Conservation (phyloP, 768 basidiomycete species). For the Lactifluus piperatus region DNA sequence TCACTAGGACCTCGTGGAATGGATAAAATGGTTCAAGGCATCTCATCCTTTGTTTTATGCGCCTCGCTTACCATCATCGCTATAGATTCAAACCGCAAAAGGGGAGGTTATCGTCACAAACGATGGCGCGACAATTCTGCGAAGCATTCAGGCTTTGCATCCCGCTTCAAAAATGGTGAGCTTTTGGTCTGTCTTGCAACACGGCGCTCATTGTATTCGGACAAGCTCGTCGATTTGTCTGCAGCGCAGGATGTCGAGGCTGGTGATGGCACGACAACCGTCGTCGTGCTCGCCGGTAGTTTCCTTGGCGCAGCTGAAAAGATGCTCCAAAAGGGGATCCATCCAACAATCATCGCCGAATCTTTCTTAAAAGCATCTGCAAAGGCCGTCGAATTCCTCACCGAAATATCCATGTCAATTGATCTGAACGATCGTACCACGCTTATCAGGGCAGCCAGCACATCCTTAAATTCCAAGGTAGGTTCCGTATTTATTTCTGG, state of each 20-base stretch:
- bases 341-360: conserved; percentile 95
- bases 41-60: neutral
- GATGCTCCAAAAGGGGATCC: conserved; percentile 93
- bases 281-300: conserved; percentile 93
- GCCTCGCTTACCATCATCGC: conserved; percentile 1
- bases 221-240: conserved; percentile 91
- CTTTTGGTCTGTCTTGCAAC: neutral
- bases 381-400: conserved; percentile 90
- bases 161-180: conserved; percentile 97
- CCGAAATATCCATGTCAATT: conserved; percentile 86
- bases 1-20: conserved; percentile 95
- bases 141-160: conserved; percentile 91
- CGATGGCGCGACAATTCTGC: conserved; percentile 96
- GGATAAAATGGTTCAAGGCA: conserved; percentile 88
- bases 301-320: conserved; percentile 93
- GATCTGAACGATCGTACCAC: conserved; percentile 81
- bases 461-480: conserved; percentile 94
- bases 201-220: neutral
- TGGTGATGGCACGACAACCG: conserved; percentile 96
- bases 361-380: conserved; percentile 87
- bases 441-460: conserved; percentile 87
- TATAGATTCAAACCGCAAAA: conserved; percentile 88
- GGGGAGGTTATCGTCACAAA: conserved; percentile 98
- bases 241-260: conserved; percentile 98
- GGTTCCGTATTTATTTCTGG: conserved; percentile 8